Conservation (phyloP, 1,284 basidiomycete genomes). For the Sanghuangporus baumii region DNA sequence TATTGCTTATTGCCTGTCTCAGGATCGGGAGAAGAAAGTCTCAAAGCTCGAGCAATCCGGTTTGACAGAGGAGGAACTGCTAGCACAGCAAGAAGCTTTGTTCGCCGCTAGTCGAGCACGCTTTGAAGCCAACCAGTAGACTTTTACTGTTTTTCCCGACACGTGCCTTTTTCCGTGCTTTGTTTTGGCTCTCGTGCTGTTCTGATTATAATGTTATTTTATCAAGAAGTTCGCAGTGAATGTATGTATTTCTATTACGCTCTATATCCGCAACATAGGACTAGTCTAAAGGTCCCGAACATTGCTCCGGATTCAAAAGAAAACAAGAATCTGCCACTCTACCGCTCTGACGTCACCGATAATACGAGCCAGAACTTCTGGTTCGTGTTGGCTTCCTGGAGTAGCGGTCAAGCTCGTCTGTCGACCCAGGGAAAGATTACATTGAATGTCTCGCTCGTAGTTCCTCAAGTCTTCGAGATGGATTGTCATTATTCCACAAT, state of each 20-base stretch:
- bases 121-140: constrained; percentile 50
- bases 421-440: neutral
- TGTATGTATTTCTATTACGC: constrained; percentile 12
- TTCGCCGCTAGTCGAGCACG: constrained; percentile 85
- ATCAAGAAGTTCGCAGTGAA: constrained; percentile 5
- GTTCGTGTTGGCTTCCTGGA: too few relatives aligned
- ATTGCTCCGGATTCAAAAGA: too few relatives aligned
- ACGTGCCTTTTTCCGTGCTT: neutral
- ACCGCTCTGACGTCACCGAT: too few relatives aligned
- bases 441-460: constrained; percentile 33
- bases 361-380: too few relatives aligned
- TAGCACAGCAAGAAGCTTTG: constrained; percentile 82
- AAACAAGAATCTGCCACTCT: too few relatives aligned
- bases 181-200: neutral
- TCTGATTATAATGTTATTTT: constrained; percentile 11
- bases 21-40: constrained; percentile 85
- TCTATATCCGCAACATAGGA: neutral
- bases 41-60: constrained; percentile 89
- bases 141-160: constrained; percentile 17
- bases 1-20: constrained; percentile 10
- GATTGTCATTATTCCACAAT: constrained; percentile 69
- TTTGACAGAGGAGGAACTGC: constrained; percentile 86
- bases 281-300: too few relatives aligned
- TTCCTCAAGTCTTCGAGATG: constrained; percentile 47
- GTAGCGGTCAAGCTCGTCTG: too few relatives aligned